phyloP scores from a whole-genome alignment of 2,329 filamentous ascomycete species.

The Calonectria honghensis region DNA sequence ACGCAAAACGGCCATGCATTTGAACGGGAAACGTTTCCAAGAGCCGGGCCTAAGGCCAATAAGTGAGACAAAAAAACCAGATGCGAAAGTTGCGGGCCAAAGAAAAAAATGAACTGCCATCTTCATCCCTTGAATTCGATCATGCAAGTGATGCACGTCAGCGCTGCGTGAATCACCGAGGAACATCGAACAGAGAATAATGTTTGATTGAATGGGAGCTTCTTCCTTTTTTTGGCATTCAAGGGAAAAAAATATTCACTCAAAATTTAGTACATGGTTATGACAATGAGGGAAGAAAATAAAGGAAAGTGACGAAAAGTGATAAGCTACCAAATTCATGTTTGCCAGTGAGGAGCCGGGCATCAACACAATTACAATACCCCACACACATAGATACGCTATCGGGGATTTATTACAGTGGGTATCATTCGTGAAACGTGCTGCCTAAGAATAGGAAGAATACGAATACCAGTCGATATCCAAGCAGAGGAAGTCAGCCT shows the following conservation, averaged over 20 bases:
- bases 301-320: not conserved
- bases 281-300: not conserved
- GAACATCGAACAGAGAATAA: not conserved
- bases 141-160: not conserved
- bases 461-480: not conserved
- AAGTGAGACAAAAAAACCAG: not conserved
- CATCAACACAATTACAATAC: not conserved
- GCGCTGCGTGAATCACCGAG: not conserved
- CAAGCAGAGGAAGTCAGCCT: not conserved
- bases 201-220: not conserved
- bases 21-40: slow-evolving; percentile 1
- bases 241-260: not conserved
- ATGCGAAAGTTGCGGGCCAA: not conserved
- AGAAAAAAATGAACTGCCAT: not conserved
- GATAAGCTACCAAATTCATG: not conserved
- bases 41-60: slow-evolving; percentile 10
- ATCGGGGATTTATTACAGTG: not conserved
- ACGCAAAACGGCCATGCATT: slow-evolving; percentile 20
- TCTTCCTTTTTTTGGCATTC: not conserved
- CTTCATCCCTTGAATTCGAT: not conserved
- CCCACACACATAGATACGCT: not conserved
- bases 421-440: too few species aligned
- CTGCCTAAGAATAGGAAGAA: not conserved
- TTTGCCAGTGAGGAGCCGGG: not conserved
- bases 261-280: not conserved